These are phyloP conservation scores for Irpex lacteus DNA, from an alignment of 1,284 basidiomycete species.

Conservation along the genomic window DNA sequence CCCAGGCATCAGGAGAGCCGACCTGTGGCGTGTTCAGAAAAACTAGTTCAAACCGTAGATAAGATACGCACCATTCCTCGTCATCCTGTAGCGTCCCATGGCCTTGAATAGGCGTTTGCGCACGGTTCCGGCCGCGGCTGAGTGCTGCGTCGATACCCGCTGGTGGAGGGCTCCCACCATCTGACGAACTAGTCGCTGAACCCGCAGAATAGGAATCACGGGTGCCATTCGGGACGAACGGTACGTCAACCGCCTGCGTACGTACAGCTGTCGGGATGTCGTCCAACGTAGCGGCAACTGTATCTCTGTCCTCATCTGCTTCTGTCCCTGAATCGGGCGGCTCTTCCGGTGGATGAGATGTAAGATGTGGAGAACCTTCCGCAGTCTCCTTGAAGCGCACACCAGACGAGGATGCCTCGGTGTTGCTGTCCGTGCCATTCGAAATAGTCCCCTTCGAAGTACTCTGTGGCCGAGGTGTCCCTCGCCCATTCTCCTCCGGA, in stretches of 20 bases:
- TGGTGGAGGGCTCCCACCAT: slow-evolving; percentile 40
- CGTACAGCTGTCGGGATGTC: slow-evolving; percentile 35
- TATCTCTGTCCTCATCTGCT: slow-evolving; percentile 20
- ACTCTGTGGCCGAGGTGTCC: slow-evolving; percentile 3
- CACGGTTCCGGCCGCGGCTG: slow-evolving; percentile 49
- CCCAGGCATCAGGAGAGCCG: slow-evolving; percentile 38
- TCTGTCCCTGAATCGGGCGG: slow-evolving; percentile 27
- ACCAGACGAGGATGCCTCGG: neutral
- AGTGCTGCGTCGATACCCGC: slow-evolving; percentile 36
- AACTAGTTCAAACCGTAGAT: neutral
- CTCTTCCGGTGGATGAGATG: slow-evolving; percentile 16
- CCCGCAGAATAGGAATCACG: slow-evolving; percentile 32
- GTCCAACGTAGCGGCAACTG: slow-evolving; percentile 36
- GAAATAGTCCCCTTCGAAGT: neutral
- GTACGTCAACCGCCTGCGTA: slow-evolving; percentile 30
- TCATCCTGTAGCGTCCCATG: slow-evolving; percentile 35
- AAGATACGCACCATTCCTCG: slow-evolving; percentile 40
- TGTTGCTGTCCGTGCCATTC: slow-evolving; percentile 1
- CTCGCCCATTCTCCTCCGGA: neutral
- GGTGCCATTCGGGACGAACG: slow-evolving; percentile 17
- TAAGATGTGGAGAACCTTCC: neutral
- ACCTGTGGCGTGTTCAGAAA: slow-evolving; percentile 28
- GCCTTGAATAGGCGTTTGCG: slow-evolving; percentile 56
- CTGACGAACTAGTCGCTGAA: slow-evolving; percentile 45
- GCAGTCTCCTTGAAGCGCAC: neutral